Percentiles rank a stretch among this genome's conserved stretches.
phyloP scores from a whole-genome alignment of 2,329 filamentous ascomycete genomes.

The Colletotrichum tofieldiae region DNA sequence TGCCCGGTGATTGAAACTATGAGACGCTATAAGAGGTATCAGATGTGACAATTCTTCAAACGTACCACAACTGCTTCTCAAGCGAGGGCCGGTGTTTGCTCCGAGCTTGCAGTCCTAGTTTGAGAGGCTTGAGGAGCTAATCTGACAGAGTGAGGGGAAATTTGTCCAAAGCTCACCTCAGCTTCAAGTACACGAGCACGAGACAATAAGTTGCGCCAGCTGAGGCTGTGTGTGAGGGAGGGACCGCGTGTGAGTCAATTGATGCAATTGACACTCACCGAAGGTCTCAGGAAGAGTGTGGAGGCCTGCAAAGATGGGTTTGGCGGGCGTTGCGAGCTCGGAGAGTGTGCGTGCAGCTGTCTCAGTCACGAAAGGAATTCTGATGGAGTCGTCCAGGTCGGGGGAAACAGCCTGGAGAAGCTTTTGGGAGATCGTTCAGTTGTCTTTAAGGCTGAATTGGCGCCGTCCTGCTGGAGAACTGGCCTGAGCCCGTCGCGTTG shows the following conservation, averaged over 20 bases:
- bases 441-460: slow-evolving; percentile 37
- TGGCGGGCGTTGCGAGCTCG: background rate
- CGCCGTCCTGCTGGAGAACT: slow-evolving; percentile 17
- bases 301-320: background rate
- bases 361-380: background rate
- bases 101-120: background rate
- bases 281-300: background rate
- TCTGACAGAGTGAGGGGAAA: slow-evolving; percentile 25
- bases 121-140: background rate
- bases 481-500: slow-evolving; percentile 28
- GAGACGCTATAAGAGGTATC: background rate
- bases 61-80: background rate
- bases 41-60: background rate
- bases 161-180: slow-evolving; percentile 32
- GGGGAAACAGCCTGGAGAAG: background rate
- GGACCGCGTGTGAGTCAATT: slow-evolving; percentile 16
- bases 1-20: background rate
- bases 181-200: background rate
- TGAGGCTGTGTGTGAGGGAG: background rate
- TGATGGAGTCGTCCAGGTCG: background rate
- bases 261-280: slow-evolving; percentile 12
- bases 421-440: background rate
- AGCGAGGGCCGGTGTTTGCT: background rate
- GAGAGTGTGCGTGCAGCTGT: slow-evolving; percentile 3
- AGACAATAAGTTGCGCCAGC: background rate